Evolutionary conservation across 495 filamentous ascomycete species (phyloP), one percentile per base, ranked within the genome.

Genomic region (Penicillium manginii): DNA sequence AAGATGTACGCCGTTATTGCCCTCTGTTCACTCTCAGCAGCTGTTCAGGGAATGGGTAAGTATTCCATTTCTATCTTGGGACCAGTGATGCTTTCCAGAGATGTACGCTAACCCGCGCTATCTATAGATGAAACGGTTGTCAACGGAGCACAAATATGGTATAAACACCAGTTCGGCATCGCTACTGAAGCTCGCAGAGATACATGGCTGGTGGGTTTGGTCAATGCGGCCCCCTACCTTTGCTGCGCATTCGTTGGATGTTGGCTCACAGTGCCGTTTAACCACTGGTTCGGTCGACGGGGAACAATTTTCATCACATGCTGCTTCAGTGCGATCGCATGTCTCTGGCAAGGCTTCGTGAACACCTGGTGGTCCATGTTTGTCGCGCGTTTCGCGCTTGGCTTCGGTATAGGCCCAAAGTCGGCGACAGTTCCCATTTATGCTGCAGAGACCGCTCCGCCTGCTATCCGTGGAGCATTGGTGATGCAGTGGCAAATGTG

Each of bases 401-500:
- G 90, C 0, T 79, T 94, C 39, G 91, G 88, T 1, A 91, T 96
- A 54, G 91, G 91, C 2, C 85, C 90, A 9, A 93, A 93, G 66
- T 89, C 87, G 1, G 86, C 89, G 0, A 93, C 90, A 1, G 89
- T 91, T 2, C 89, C 89, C 0, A 81, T 92, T 32, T 92, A 91
- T 63, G 88, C 88, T 5, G 91, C 91, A 2, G 91, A 94, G 67
- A 87, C 83, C 32, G 80, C 86, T 0, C 90, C 91, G 0, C 81
- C 90, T 0, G 74, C 76, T 22, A 89, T 93, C 47, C 84, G 91
- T 39, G 91, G 91, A 31, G 91, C 90, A 14, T 63, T 90, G 37
- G 86, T 89, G 6, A 89, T 89, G 86, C 84, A 89, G 67, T 93
- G 91, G 91, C 91, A 93, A 70, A 86, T 91, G 84, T 92, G 87